phyloP scores from a whole-genome alignment of 352 stramenopile species.

The Pythium chondricola region DNA sequence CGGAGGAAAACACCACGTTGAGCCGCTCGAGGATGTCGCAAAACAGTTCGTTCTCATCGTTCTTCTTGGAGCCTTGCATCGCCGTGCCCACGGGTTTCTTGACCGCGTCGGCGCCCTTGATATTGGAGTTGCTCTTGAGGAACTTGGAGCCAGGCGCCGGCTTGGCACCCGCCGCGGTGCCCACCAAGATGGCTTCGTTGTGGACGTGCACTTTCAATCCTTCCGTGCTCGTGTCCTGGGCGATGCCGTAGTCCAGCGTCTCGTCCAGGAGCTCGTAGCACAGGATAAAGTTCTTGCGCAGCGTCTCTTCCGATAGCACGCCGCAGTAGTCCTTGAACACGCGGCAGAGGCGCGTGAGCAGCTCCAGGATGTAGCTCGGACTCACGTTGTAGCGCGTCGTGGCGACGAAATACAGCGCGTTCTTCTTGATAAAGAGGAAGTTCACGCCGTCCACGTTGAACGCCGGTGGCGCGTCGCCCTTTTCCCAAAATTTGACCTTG shows the following conservation, averaged over 20 bases:
- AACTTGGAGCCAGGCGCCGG: slow-evolving; percentile 90
- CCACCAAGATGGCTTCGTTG: slow-evolving; percentile 96
- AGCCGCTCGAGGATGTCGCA: slow-evolving; percentile 98
- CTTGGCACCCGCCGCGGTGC: slow-evolving; percentile 71
- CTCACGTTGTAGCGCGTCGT: slow-evolving; percentile 96
- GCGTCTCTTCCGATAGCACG: slow-evolving; percentile 96
- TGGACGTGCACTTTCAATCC: slow-evolving; percentile 97
- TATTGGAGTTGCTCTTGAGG: slow-evolving; percentile 69
- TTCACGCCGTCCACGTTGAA: slow-evolving; percentile 97
- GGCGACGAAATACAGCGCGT: slow-evolving; percentile 97
- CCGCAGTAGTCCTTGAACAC: slow-evolving; percentile 99
- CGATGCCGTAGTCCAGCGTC: slow-evolving; percentile 98
- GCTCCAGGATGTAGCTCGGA: slow-evolving; percentile 93
- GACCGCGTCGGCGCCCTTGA: slow-evolving; percentile 79
- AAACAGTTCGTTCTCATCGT: slow-evolving; percentile 98
- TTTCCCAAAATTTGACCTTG: slow-evolving; percentile 99
- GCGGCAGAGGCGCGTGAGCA: slow-evolving; percentile 91
- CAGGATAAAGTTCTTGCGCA: slow-evolving; percentile 99
- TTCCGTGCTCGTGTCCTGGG: slow-evolving; percentile 97
- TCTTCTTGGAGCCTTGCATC: slow-evolving; percentile 67
- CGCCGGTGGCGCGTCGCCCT: slow-evolving; percentile 93
- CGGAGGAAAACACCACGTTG: slow-evolving; percentile 95
- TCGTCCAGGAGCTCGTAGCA: slow-evolving; percentile 99
- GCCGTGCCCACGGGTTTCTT: slow-evolving; percentile 82
- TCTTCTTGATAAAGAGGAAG: slow-evolving; percentile 98